These are phyloP conservation scores for Solanum chacoense DNA, from an alignment of 305 asterid genomes.

Conservation along the genomic window DNA sequence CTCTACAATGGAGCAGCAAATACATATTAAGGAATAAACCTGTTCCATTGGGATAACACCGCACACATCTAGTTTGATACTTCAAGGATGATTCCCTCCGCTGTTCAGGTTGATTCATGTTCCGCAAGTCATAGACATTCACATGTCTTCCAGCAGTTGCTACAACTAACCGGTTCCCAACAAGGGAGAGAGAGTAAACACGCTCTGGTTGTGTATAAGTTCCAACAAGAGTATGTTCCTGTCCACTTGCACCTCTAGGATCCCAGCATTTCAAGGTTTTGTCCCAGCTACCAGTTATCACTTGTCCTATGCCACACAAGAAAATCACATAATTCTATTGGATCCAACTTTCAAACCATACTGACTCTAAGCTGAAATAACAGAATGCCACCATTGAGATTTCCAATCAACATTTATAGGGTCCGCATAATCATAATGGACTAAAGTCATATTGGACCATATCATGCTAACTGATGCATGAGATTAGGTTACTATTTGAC, in stretches of 20 bases:
- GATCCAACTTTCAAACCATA: background rate
- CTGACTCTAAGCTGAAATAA: background rate
- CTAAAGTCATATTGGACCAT: background rate
- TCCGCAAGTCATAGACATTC: conserved; percentile 78
- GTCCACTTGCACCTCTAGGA: conserved; percentile 96
- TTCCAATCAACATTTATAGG: background rate
- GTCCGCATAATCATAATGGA: background rate
- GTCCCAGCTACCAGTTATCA: conserved; percentile 98
- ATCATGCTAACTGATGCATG: background rate
- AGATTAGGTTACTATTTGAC: background rate
- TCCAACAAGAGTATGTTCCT: conserved; percentile 78
- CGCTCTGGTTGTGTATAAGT: conserved; percentile 90
- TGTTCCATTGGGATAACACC: conserved; percentile 93
- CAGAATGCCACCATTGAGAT: background rate
- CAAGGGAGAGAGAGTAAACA: conserved; percentile 79
- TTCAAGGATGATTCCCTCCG: conserved; percentile 91
- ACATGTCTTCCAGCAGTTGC: conserved; percentile 99
- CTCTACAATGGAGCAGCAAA: background rate
- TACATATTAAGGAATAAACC: conserved; percentile 33
- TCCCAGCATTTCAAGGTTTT: conserved; percentile 95
- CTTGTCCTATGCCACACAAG: conserved; percentile 52
- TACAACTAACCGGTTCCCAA: conserved; percentile 80
- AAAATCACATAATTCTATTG: background rate
- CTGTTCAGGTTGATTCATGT: conserved; percentile 95
- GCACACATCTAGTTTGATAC: conserved; percentile 88